Base-by-base conservation (phyloP, 2,329 filamentous ascomycete species). In the Talaromyces verruculosus region DNA sequence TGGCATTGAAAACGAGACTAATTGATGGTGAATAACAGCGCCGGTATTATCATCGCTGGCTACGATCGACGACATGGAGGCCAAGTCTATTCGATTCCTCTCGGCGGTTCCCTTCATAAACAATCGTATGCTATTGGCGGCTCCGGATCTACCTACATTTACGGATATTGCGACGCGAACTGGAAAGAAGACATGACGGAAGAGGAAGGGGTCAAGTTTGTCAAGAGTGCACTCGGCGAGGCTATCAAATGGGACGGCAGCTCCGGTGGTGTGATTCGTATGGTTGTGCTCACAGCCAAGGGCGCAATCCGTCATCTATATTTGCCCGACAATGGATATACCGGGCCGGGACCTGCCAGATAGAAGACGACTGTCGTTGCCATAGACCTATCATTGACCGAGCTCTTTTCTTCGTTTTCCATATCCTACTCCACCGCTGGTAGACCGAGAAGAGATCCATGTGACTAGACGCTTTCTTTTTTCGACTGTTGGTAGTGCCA, bases 221-320 rank as follows among this genome's bases (percentile, higher is more conserved):
- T 99, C 78, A 97, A 97, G 83, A 90, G 89, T 58, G 89, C 95
- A 37, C 83, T 99, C 76, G 84, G 88, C 75, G 94, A 99, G 84
- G 95, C 95, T 17, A 98, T 99, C 86, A 97, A 97, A 83, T 99
- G 95, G 95, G 95, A 99, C 78, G 95, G 95, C 70, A 97, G 93
- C 84, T 98, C 95, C 2, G 95, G 95, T 71, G 95, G 95, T 82
- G 95, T 99, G 67, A 99, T 99, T 75, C 89, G 95, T 72, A 92
- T 99, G 91, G 94, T 98, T 68, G 95, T 99, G 67, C 82, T 99
- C 80, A 99, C 94, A 69, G 89, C 88, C 74, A 88, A 91, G 76
- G 95, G 95, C 41, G 93, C 94, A 6, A 89, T 95, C 81, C 88
- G 95, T 81, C 95, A 98, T 84, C 81, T 99, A 77, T 99, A 98